phyloP scores from a whole-genome alignment of 352 stramenopile genomes.

The Globisporangium solare region DNA sequence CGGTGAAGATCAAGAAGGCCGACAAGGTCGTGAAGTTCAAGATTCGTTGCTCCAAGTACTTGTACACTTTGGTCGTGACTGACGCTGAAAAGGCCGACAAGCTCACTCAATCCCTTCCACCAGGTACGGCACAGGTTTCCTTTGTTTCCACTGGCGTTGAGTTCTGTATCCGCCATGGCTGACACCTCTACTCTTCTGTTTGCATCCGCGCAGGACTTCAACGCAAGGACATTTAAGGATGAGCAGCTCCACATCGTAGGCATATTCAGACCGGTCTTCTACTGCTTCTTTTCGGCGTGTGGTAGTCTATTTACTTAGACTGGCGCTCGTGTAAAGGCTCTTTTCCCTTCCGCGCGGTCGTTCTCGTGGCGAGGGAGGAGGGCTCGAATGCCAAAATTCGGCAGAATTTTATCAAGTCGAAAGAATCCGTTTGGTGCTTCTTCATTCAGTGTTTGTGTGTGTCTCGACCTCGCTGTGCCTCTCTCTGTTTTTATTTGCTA shows the following conservation, averaged over 20 bases:
- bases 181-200: not conserved
- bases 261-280: constrained; percentile 85
- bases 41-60: constrained; percentile 98
- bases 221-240: constrained; percentile 90
- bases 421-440: constrained; percentile 16
- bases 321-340: constrained; percentile 5
- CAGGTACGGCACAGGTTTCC: constrained; percentile 59
- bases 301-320: constrained; percentile 6
- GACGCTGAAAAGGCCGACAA: constrained; percentile 99
- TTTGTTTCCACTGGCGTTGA: not conserved
- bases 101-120: constrained; percentile 98
- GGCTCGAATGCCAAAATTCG: constrained; percentile 9
- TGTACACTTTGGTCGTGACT: constrained; percentile 98
- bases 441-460: not conserved
- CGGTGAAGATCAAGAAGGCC: constrained; percentile 99
- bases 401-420: constrained; percentile 15
- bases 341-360: not conserved
- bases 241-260: constrained; percentile 25
- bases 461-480: not conserved
- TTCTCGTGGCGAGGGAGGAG: not conserved
- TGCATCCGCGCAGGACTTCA: constrained; percentile 61
- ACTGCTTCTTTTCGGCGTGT: constrained; percentile 29
- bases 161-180: not conserved
- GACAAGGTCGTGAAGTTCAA: constrained; percentile 99
- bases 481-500: no score